phyloP scores from a whole-genome alignment of 345 rosid genomes.

The Erucastrum elatum region DNA sequence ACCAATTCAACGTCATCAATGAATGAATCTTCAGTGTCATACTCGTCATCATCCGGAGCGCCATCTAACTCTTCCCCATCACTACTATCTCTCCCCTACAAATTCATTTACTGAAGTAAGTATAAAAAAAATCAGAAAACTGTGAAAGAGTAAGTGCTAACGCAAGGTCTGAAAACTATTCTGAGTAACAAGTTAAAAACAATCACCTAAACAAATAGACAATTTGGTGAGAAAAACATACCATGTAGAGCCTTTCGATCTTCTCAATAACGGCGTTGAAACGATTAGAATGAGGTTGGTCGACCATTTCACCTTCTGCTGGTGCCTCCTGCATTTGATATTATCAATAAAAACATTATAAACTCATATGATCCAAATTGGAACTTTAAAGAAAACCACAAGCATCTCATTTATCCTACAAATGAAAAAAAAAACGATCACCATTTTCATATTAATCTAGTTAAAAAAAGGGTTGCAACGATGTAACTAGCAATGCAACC shows the following conservation, averaged over 20 bases:
- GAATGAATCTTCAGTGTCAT: slow-evolving; percentile 96
- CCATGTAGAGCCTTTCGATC: slow-evolving; percentile 96
- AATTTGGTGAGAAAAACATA: slow-evolving; percentile 10
- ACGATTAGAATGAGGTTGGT: slow-evolving; percentile 67
- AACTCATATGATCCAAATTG: not conserved
- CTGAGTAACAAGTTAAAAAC: too few relatives aligned
- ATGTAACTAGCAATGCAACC: not conserved
- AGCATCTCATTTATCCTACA: not conserved
- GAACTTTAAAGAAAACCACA: not conserved
- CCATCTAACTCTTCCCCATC: slow-evolving; percentile 87
- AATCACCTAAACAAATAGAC: too few relatives aligned
- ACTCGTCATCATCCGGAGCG: slow-evolving; percentile 86
- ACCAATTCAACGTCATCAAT: slow-evolving; percentile 96
- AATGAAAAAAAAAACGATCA: not conserved
- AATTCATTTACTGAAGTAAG: too few relatives aligned
- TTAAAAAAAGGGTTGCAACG: not conserved
- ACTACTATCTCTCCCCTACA: slow-evolving; percentile 88
- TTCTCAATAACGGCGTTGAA: slow-evolving; percentile 89
- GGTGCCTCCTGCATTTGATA: slow-evolving; percentile 49
- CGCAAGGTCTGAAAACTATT: too few relatives aligned
- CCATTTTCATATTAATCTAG: too few relatives aligned
- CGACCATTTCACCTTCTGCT: slow-evolving; percentile 52
- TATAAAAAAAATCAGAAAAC: too few relatives aligned
- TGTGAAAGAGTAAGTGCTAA: too few relatives aligned
- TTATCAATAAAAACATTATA: not conserved